A percentile compares a stretch with the other conserved stretches of the same genome.
Conservation (phyloP, 306 rosid genomes). For the Prinsepia uniflora region DNA sequence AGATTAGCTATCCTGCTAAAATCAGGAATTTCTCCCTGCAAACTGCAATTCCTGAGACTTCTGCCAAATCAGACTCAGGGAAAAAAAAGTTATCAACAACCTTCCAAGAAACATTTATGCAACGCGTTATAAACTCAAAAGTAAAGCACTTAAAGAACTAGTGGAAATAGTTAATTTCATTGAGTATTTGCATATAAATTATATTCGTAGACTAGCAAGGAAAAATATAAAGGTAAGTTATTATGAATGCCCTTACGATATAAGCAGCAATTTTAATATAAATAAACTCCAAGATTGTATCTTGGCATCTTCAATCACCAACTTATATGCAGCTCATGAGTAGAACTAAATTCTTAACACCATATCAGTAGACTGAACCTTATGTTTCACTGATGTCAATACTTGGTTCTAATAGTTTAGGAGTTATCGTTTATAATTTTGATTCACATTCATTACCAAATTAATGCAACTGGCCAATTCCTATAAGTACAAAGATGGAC, state of each 20-base stretch:
- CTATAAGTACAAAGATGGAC: background rate
- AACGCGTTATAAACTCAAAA: background rate
- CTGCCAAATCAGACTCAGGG: constrained; percentile 42
- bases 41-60: constrained; percentile 80
- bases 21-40: constrained; percentile 80
- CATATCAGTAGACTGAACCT: too few species aligned
- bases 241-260: too few species aligned
- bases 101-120: background rate
- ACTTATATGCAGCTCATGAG: too few species aligned
- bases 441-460: background rate
- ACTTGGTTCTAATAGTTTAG: too few species aligned
- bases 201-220: background rate
- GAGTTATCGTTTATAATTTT: too few species aligned
- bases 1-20: constrained; percentile 52
- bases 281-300: too few species aligned
- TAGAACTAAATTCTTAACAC: too few species aligned
- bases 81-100: constrained; percentile 1
- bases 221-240: too few species aligned
- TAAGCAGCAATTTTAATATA: too few species aligned
- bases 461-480: background rate
- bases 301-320: too few species aligned
- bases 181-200: background rate
- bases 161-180: background rate
- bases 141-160: background rate
- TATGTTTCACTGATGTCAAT: too few species aligned